Evolutionary conservation across 768 basidiomycete genomes (phyloP).

Genomic region (Tremella fuciformis): DNA sequence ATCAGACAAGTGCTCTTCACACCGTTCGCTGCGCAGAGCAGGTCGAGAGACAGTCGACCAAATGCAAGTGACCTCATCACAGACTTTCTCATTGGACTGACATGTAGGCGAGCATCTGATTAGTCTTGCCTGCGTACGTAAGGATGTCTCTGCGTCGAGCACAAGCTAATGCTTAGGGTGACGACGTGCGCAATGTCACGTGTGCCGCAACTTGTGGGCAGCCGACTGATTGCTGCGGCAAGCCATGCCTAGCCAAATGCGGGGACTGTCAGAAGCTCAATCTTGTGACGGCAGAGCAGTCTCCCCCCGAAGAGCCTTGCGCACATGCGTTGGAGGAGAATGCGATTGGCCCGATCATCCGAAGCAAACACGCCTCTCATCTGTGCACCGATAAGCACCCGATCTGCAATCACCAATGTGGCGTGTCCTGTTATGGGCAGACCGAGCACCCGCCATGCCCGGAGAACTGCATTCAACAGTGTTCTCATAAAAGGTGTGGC

Average conservation of each 20-base stretch:
- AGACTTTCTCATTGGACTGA: not conserved
- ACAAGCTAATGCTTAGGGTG: conserved; percentile 2
- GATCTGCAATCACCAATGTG: conserved; percentile 54
- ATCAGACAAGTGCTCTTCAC: not conserved
- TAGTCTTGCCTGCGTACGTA: conserved; percentile 3
- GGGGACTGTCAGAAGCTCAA: conserved; percentile 32
- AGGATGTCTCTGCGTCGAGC: not conserved
- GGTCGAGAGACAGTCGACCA: not conserved
- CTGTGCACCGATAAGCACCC: not conserved
- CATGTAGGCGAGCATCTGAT: conserved; percentile 9
- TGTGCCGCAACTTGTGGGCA: conserved; percentile 55
- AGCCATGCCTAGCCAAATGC: conserved; percentile 4
- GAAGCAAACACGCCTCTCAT: conserved; percentile 5
- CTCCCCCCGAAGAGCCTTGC: not conserved
- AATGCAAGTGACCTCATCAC: too few species aligned
- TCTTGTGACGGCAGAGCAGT: not conserved
- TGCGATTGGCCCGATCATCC: not conserved
- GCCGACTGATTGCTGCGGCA: conserved; percentile 57
- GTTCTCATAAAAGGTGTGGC: conserved; percentile 56
- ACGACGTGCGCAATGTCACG: not conserved
- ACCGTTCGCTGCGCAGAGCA: not conserved
- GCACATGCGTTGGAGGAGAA: not conserved
- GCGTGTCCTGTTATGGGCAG: conserved; percentile 55
- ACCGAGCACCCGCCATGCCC: conserved; percentile 57
- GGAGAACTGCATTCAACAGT: conserved; percentile 61